These are phyloP conservation scores for Fusarium oxysporum DNA, from an alignment of 2,329 filamentous ascomycete species.

Conservation along the genomic window DNA sequence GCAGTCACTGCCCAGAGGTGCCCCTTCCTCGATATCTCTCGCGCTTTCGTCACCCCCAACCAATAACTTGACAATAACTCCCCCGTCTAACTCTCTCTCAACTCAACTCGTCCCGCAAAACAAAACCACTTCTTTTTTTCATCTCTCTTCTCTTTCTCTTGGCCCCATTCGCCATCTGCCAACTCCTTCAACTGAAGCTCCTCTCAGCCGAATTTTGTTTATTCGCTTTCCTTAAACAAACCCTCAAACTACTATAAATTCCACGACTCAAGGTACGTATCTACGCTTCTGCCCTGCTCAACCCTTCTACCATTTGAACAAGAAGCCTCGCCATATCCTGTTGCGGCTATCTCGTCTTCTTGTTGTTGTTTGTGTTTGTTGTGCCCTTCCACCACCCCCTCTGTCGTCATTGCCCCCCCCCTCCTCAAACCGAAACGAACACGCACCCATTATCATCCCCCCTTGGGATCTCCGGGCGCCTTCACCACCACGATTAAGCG, in stretches of 20 bases:
- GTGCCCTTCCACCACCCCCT: slow-evolving; percentile 49
- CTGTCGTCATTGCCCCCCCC: slow-evolving; percentile 56
- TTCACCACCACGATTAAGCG: slow-evolving; percentile 30
- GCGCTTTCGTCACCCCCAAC: slow-evolving; percentile 50
- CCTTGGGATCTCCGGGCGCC: slow-evolving; percentile 24
- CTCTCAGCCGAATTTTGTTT: slow-evolving; percentile 33
- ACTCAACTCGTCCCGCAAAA: slow-evolving; percentile 41
- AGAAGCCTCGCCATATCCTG: slow-evolving; percentile 3
- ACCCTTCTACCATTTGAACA: slow-evolving; percentile 1
- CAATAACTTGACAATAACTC: slow-evolving; percentile 35
- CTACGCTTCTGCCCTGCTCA: not conserved
- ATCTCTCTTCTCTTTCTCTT: slow-evolving; percentile 40
- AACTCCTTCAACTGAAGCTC: slow-evolving; percentile 34
- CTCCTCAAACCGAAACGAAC: slow-evolving; percentile 37
- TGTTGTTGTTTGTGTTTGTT: slow-evolving; percentile 37
- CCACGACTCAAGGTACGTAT: slow-evolving; percentile 41
- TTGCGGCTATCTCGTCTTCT: slow-evolving; percentile 18
- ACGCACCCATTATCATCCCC: slow-evolving; percentile 36
- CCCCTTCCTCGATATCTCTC: slow-evolving; percentile 43
- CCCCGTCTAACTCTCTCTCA: slow-evolving; percentile 38
- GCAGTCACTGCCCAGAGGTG: slow-evolving; percentile 16
- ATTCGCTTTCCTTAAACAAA: slow-evolving; percentile 32
- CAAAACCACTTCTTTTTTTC: slow-evolving; percentile 46
- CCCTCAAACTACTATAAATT: slow-evolving; percentile 18
- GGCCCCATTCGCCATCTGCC: slow-evolving; percentile 33